Percentiles rank a stretch among this genome's conserved stretches.
These are phyloP conservation scores for Lentithecium fluviatile DNA, from an alignment of 495 filamentous ascomycete species.

Conservation along the genomic window DNA sequence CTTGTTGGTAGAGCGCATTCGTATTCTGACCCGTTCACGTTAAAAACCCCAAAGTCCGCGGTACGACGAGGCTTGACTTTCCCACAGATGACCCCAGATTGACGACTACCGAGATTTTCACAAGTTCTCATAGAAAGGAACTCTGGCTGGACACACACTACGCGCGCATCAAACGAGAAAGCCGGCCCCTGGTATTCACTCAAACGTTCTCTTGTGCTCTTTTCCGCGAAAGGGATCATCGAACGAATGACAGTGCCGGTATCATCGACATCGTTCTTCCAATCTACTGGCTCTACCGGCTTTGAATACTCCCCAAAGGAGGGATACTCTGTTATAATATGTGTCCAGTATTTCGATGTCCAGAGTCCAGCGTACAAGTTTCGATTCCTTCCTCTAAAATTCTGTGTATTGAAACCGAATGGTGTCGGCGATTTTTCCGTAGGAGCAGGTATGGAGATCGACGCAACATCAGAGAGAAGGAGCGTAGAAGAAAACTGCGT, in stretches of 20 bases:
- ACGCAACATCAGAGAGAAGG: neutral
- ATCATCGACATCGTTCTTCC: neutral
- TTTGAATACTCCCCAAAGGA: constrained; percentile 1
- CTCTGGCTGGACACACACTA: neutral
- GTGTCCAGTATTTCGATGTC: neutral
- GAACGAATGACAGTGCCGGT: neutral
- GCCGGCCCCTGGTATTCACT: neutral
- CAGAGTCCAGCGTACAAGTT: neutral
- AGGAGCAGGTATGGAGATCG: no score
- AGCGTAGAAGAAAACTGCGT: constrained; percentile 2
- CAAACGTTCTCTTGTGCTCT: neutral
- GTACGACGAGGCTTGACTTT: neutral
- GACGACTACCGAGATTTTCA: neutral
- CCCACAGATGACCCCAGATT: neutral
- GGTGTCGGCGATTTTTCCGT: neutral
- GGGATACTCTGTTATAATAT: neutral
- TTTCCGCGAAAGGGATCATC: neutral
- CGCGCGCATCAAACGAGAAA: constrained; percentile 4
- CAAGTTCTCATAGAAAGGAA: neutral
- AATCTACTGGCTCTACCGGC: no score
- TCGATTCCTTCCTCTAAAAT: neutral
- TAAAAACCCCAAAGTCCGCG: neutral
- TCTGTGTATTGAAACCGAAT: neutral
- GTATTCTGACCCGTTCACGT: no score
- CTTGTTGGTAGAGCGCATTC: no score